phyloP scores from a whole-genome alignment of 1,284 basidiomycete genomes.

The Afroboletus lepidellus region DNA sequence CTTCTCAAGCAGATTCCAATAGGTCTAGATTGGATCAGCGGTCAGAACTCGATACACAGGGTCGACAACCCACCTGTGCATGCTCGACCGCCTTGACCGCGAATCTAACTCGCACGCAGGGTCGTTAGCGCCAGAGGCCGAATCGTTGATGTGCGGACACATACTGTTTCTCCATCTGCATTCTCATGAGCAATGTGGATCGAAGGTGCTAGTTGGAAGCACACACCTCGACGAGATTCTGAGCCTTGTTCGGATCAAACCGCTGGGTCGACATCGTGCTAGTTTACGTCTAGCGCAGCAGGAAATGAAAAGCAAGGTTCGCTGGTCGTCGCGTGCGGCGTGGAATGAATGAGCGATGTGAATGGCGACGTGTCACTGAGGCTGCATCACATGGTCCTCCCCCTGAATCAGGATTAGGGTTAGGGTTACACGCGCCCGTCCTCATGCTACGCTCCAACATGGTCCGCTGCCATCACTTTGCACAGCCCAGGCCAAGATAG shows the following conservation, averaged over 20 bases:
- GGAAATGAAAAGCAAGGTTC: conserved; percentile 42
- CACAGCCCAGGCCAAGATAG: background rate
- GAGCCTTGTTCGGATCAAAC: conserved; percentile 84
- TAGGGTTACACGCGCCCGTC: conserved; percentile 15
- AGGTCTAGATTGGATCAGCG: conserved; percentile 61
- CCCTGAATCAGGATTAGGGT: conserved; percentile 30
- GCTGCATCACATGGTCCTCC: conserved; percentile 6
- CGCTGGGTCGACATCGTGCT: conserved; percentile 35
- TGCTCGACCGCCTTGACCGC: conserved; percentile 97
- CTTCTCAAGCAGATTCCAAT: conserved; percentile 92
- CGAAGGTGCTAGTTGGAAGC: conserved; percentile 12
- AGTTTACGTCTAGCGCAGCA: conserved; percentile 37
- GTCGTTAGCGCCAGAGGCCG: conserved; percentile 20
- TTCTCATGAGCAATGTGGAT: conserved; percentile 25
- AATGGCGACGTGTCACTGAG: background rate
- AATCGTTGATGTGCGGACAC: conserved; percentile 32
- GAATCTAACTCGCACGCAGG: conserved; percentile 52
- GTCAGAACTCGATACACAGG: conserved; percentile 6
- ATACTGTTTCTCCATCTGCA: conserved; percentile 93
- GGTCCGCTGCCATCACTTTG: background rate
- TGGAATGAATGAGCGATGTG: background rate
- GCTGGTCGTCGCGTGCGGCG: conserved; percentile 13
- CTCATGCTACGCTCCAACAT: background rate
- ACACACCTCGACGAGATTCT: conserved; percentile 83
- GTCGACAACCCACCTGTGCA: conserved; percentile 65